These are phyloP conservation scores for Aureobasidium leucospermi DNA, from an alignment of 2,329 filamentous ascomycete genomes.

Conservation along the genomic window DNA sequence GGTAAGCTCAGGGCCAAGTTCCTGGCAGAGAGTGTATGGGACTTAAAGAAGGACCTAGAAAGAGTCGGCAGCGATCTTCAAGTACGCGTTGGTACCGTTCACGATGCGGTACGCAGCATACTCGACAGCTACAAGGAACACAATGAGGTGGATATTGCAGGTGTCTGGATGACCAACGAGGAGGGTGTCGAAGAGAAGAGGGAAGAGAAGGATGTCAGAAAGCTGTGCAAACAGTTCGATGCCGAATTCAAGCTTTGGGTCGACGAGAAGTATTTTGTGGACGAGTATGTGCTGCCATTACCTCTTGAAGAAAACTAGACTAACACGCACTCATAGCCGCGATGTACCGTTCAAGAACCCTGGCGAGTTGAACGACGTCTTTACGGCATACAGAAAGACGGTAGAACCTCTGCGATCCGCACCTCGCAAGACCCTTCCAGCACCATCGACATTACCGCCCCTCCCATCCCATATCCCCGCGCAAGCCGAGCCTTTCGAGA, in stretches of 20 bases:
- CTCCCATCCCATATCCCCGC: slow-evolving; percentile 51
- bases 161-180: slow-evolving; percentile 68
- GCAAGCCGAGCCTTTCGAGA: slow-evolving; percentile 56
- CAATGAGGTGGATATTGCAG: slow-evolving; percentile 44
- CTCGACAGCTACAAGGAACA: slow-evolving; percentile 39
- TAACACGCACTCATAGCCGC: slow-evolving; percentile 41
- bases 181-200: slow-evolving; percentile 61
- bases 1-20: slow-evolving; percentile 67
- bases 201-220: slow-evolving; percentile 53
- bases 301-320: neutral
- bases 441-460: slow-evolving; percentile 51
- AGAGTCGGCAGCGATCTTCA: slow-evolving; percentile 53
- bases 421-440: slow-evolving; percentile 51
- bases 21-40: slow-evolving; percentile 64
- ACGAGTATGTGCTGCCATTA: slow-evolving; percentile 55
- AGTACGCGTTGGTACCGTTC: slow-evolving; percentile 55
- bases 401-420: slow-evolving; percentile 62
- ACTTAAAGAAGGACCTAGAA: slow-evolving; percentile 58
- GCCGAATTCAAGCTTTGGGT: slow-evolving; percentile 58
- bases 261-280: slow-evolving; percentile 73
- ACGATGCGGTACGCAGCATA: slow-evolving; percentile 53
- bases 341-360: slow-evolving; percentile 55
- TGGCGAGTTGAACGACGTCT: slow-evolving; percentile 62
- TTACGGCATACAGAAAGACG: slow-evolving; percentile 66
- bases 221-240: slow-evolving; percentile 45